Conservation (phyloP, 2,329 filamentous ascomycete genomes). For the Fonsecaea monophora region DNA sequence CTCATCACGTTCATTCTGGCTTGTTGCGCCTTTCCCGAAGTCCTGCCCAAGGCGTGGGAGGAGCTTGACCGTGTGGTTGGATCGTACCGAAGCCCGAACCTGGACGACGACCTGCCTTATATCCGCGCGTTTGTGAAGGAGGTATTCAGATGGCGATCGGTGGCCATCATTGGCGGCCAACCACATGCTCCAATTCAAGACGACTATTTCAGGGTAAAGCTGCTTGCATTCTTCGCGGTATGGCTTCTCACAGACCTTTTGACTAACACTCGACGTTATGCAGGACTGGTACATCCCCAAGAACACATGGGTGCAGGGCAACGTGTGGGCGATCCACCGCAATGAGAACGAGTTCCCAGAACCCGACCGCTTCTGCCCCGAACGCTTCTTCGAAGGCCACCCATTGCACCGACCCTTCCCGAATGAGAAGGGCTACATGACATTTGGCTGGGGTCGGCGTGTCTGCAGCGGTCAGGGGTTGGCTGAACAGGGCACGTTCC, state of each 20-base stretch:
- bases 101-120: conserved; percentile 59
- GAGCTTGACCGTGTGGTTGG: conserved; percentile 61
- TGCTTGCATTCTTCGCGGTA: conserved; percentile 10
- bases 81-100: conserved; percentile 53
- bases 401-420: conserved; percentile 45
- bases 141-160: conserved; percentile 51
- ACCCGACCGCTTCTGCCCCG: conserved; percentile 54
- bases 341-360: conserved; percentile 54
- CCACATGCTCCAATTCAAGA: conserved; percentile 59
- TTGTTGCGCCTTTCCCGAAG: conserved; percentile 49
- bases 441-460: conserved; percentile 62
- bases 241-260: conserved; percentile 31
- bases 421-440: conserved; percentile 56
- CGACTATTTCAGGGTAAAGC: conserved; percentile 55
- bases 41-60: conserved; percentile 54
- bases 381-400: conserved; percentile 45
- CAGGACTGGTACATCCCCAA: conserved; percentile 57
- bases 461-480: conserved; percentile 45
- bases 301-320: conserved; percentile 55
- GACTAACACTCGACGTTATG: conserved; percentile 5
- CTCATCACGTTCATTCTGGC: conserved; percentile 44
- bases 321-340: conserved; percentile 51
- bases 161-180: conserved; percentile 48
- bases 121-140: conserved; percentile 63
- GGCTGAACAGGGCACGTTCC: conserved; percentile 50